Evolutionary conservation across 306 rosid genomes (phyloP).

Genomic region (Gynostemma pentaphyllum): DNA sequence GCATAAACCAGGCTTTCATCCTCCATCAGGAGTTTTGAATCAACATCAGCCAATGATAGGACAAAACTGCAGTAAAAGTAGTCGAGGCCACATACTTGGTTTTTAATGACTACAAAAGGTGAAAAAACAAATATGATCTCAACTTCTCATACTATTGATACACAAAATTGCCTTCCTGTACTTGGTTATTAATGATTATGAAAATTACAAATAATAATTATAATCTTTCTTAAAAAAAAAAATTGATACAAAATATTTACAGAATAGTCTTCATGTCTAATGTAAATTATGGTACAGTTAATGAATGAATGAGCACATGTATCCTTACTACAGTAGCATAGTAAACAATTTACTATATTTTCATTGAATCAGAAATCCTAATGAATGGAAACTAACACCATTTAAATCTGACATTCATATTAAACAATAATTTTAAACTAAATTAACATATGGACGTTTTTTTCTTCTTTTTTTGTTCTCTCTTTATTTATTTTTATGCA

Average conservation of each 20-base stretch:
- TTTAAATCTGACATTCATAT: neutral
- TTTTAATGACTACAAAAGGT: slow-evolving; percentile 3
- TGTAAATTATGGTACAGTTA: no score
- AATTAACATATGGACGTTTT: neutral
- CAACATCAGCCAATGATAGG: slow-evolving; percentile 92
- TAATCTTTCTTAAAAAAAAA: no score
- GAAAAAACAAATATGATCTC: neutral
- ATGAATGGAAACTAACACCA: neutral
- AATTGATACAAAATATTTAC: no score
- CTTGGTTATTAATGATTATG: no score
- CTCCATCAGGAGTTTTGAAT: slow-evolving; percentile 86
- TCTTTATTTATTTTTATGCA: neutral
- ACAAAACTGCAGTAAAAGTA: slow-evolving; percentile 52
- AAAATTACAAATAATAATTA: no score
- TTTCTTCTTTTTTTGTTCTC: neutral
- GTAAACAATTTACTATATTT: no score
- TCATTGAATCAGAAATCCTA: neutral
- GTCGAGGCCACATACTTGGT: slow-evolving; percentile 11
- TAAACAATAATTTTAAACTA: neutral
- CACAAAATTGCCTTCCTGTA: no score
- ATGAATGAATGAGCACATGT: no score
- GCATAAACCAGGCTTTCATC: slow-evolving; percentile 93
- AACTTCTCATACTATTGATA: no score
- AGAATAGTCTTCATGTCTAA: no score
- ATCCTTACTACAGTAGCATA: no score